These are phyloP conservation scores for Candida golubevii DNA, from an alignment of 805 yeast genomes.

Conservation along the genomic window DNA sequence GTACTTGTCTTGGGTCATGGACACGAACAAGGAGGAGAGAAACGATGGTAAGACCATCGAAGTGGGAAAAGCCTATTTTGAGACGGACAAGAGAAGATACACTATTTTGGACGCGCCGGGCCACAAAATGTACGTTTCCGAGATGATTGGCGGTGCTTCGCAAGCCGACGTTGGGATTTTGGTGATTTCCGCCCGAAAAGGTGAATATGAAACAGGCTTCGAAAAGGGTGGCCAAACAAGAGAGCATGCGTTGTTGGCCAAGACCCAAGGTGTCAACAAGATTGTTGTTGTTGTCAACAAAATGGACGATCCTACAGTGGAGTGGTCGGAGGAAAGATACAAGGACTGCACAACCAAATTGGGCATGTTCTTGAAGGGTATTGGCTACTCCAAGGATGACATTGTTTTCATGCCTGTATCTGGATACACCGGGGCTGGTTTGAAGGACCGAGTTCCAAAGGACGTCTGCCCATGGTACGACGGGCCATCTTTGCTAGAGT, in stretches of 20 bases:
- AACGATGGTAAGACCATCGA: constrained; percentile 98
- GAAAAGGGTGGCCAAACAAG: constrained; percentile 99
- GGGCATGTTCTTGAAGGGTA: constrained; percentile 71
- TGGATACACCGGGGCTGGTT: constrained; percentile 95
- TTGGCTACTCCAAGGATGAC: constrained; percentile 87
- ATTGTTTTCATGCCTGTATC: constrained; percentile 95
- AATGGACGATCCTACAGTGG: constrained; percentile 98
- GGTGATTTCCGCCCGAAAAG: constrained; percentile 97
- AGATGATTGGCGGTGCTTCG: constrained; percentile 99
- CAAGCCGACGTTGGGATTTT: constrained; percentile 98
- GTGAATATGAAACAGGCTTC: constrained; percentile 98
- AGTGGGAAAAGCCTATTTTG: constrained; percentile 96
- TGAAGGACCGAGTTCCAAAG: constrained; percentile 76
- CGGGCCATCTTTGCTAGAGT: constrained; percentile 91
- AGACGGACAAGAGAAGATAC: constrained; percentile 96
- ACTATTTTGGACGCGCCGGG: constrained; percentile 99
- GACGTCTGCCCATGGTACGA: constrained; percentile 85
- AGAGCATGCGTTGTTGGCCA: constrained; percentile 95
- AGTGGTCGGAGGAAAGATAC: constrained; percentile 94
- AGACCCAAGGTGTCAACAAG: constrained; percentile 96
- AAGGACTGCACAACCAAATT: constrained; percentile 90
- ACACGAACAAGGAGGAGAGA: constrained; percentile 98
- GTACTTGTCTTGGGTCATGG: constrained; percentile 99
- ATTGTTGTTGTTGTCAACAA: constrained; percentile 92
- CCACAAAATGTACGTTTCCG: constrained; percentile 97